phyloP scores from a whole-genome alignment of 768 basidiomycete genomes.

The Hebeloma cylindrosporum region DNA sequence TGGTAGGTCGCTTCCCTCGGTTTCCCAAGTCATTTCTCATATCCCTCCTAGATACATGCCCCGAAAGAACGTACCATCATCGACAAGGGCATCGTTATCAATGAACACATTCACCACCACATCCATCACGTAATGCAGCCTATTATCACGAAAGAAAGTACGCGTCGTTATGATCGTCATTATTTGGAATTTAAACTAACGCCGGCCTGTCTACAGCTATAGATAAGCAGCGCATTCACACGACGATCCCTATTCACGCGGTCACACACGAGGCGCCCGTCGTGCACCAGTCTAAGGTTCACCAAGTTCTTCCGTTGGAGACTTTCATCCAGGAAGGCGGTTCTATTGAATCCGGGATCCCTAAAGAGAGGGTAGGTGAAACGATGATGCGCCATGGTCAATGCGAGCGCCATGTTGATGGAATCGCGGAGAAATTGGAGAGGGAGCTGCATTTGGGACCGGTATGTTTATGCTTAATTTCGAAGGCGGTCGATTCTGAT shows the following conservation, averaged over 20 bases:
- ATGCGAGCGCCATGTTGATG: conserved; percentile 24
- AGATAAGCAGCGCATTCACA: conserved; percentile 30
- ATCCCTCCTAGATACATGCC: conserved; percentile 16
- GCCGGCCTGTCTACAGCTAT: conserved; percentile 29
- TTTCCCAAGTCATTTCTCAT: background rate
- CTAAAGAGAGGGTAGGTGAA: conserved; percentile 14
- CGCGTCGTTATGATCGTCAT: no score
- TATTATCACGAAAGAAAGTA: conserved; percentile 40
- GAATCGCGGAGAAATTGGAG: conserved; percentile 19
- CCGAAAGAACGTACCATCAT: conserved; percentile 30
- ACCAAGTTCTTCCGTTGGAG: conserved; percentile 33
- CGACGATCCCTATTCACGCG: conserved; percentile 36
- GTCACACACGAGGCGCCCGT: conserved; percentile 38
- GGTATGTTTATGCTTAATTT: no score
- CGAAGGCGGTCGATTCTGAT: no score
- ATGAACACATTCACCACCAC: conserved; percentile 35
- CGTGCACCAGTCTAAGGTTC: conserved; percentile 35
- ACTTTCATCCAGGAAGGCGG: conserved; percentile 31
- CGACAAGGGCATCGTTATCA: conserved; percentile 34
- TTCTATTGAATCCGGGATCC: conserved; percentile 10
- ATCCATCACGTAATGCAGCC: conserved; percentile 39
- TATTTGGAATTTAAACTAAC: no score
- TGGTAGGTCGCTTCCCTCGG: conserved; percentile 18
- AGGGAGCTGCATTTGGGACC: conserved; percentile 15
- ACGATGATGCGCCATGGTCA: conserved; percentile 21